phyloP scores from a whole-genome alignment of 1,284 basidiomycete genomes.

The Ustilago crameri region DNA sequence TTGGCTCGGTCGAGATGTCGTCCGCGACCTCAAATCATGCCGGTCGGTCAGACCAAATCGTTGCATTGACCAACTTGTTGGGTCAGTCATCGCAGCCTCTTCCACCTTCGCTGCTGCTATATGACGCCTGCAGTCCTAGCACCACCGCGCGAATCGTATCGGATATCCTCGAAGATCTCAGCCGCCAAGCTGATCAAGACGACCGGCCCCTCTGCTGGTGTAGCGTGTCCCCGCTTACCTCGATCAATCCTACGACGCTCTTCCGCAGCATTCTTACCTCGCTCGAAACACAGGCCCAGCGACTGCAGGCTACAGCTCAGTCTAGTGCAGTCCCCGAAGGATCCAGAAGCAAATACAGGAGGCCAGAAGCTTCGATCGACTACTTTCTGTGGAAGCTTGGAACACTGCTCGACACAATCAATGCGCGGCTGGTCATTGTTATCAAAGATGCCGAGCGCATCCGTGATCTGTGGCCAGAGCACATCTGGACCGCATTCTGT shows the following conservation, averaged over 20 bases:
- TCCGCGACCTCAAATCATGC: slow-evolving; percentile 6
- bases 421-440: slow-evolving; percentile 38
- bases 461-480: slow-evolving; percentile 62
- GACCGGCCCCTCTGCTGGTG: slow-evolving; percentile 20
- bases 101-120: slow-evolving; percentile 37
- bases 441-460: slow-evolving; percentile 58
- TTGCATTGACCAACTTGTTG: slow-evolving; percentile 20
- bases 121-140: slow-evolving; percentile 49
- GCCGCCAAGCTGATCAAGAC: neutral
- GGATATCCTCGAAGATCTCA: slow-evolving; percentile 18
- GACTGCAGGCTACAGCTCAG: slow-evolving; percentile 1
- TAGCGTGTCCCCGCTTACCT: slow-evolving; percentile 38
- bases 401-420: slow-evolving; percentile 11
- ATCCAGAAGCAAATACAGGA: slow-evolving; percentile 20
- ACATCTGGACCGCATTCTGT: slow-evolving; percentile 55
- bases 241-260: slow-evolving; percentile 38
- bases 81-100: slow-evolving; percentile 31
- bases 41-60: slow-evolving; percentile 32
- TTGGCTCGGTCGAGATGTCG: slow-evolving; percentile 1
- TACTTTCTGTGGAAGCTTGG: slow-evolving; percentile 35
- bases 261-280: slow-evolving; percentile 40
- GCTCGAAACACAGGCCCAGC: slow-evolving; percentile 25
- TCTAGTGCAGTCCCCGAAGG: slow-evolving; percentile 8
- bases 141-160: slow-evolving; percentile 35
- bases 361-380: slow-evolving; percentile 42